Base-by-base conservation (phyloP, 345 rosid species). In the Hibiscus tridactylites region DNA sequence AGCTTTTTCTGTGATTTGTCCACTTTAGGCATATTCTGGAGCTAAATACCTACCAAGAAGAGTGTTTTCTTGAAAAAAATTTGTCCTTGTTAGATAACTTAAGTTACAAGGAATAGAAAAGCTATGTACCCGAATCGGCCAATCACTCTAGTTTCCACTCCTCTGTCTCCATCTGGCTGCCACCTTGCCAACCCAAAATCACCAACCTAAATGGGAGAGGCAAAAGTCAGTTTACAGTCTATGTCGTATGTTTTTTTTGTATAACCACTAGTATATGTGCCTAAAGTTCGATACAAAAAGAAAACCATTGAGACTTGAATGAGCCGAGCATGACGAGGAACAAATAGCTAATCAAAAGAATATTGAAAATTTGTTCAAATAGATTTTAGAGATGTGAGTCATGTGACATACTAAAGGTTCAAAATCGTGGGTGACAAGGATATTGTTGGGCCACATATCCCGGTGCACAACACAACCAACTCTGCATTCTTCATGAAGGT, bases 401-500 rank as follows among this genome's bases (percentile, higher is more conserved):
- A n/a, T n/a, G n/a, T 56, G 68, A 68, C 76, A 63, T 87, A 95
- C 99, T 83, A 92, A 77, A 66, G 99, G 96, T 72, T 92, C 97
- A 79, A 88, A 95, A 83, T 95, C 99, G 79, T 95, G 99, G 9
- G 99, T 95, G 58, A 95, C 79, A n/a, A 95, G 99, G 76, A 95
- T 92, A 75, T 95, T 95, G 83, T 90, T 88, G 31, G 99, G 99
- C 76, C 97, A 84, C 94, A 95, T 79, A 79, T 95, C 99, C 46
- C 99, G 91, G 75, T 95, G 99, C 42, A 95, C 99, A 2, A 95
- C 90, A 79, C 99, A 95, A 65, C 99, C 97, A 9, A 92, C 99
- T 85, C 99, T 90, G 77, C 99, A 95, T 85, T 95, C 99, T 86
- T 95, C 99, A 52, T 95, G 99, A 73, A 95, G 97, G 74, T 95